Conservation (phyloP, 192 early-diverging fungal species). For the Funneliformis mosseae region DNA sequence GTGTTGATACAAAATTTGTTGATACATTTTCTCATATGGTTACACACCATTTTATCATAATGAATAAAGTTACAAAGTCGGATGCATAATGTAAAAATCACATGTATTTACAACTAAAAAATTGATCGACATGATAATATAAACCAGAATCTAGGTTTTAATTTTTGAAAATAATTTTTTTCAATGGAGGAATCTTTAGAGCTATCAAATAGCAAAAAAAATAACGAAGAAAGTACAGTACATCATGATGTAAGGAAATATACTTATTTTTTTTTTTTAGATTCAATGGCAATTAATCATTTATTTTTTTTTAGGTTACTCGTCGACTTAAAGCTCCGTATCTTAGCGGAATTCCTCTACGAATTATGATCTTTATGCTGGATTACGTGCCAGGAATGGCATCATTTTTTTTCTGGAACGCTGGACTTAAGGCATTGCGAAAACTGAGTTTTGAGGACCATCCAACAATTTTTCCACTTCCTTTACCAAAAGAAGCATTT, state of each 20-base stretch:
- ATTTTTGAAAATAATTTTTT: too few species aligned
- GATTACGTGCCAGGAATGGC: slow-evolving; percentile 10
- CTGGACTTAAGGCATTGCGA: not conserved
- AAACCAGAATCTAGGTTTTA: too few species aligned
- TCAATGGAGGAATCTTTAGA: too few species aligned
- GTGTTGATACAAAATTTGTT: too few species aligned
- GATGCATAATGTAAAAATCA: too few species aligned
- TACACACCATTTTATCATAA: too few species aligned
- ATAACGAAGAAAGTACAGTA: not conserved
- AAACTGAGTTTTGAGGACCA: not conserved
- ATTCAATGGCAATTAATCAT: not conserved
- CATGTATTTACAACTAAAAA: too few species aligned
- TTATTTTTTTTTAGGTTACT: not conserved
- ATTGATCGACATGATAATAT: too few species aligned
- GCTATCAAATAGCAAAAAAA: too few species aligned
- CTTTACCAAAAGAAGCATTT: slow-evolving; percentile 28
- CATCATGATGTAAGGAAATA: not conserved
- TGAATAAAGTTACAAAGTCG: too few species aligned
- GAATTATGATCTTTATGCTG: not conserved
- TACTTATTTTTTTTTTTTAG: not conserved
- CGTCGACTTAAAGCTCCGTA: not conserved
- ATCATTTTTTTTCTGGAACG: not conserved
- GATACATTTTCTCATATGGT: too few species aligned
- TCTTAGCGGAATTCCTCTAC: not conserved
- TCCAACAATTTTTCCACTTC: not conserved